A percentile compares a stretch with the other conserved stretches of the same genome.
Conservation (phyloP, 2,329 filamentous ascomycete genomes). For the Alternaria infectoria region DNA sequence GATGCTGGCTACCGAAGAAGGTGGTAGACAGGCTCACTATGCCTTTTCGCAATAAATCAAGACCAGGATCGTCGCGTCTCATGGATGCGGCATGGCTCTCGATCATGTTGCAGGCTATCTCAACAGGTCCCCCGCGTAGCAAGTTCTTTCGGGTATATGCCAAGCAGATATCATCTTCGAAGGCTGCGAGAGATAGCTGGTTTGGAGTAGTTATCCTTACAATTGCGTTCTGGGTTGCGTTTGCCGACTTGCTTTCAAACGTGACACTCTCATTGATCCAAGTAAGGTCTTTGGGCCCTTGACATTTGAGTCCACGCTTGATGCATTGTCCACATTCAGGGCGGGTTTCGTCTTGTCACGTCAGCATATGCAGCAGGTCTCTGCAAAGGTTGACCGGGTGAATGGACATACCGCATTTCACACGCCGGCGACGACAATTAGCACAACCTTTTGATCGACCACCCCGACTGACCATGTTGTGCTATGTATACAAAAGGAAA, state of each 20-base stretch:
- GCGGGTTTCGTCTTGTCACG: slow-evolving; percentile 29
- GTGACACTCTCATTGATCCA: slow-evolving; percentile 29
- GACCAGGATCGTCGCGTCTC: slow-evolving; percentile 13
- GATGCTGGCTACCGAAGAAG: slow-evolving; percentile 37
- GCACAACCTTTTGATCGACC: slow-evolving; percentile 38
- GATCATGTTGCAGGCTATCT: slow-evolving; percentile 34
- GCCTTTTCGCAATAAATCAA: slow-evolving; percentile 28
- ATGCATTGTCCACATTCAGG: slow-evolving; percentile 33
- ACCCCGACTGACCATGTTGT: slow-evolving; percentile 34
- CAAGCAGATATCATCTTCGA: slow-evolving; percentile 35
- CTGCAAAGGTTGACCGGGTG: not conserved
- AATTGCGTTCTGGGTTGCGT: not conserved
- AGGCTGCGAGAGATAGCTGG: slow-evolving; percentile 25
- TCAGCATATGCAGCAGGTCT: not conserved
- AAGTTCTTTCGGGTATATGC: slow-evolving; percentile 36
- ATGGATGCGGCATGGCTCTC: not conserved
- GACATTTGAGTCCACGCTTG: slow-evolving; percentile 31
- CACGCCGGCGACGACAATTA: slow-evolving; percentile 33
- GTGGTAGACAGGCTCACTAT: slow-evolving; percentile 32
- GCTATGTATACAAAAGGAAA: not conserved
- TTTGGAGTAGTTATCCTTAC: not conserved
- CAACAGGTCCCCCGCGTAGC: slow-evolving; percentile 32
- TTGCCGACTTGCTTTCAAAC: not conserved
- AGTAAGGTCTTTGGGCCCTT: slow-evolving; percentile 30
- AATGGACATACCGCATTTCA: slow-evolving; percentile 36